Evolutionary conservation across 2,329 filamentous ascomycete genomes (phyloP), one percentile per base, ranked within the genome.

Genomic region (Hypoxylon sp.): DNA sequence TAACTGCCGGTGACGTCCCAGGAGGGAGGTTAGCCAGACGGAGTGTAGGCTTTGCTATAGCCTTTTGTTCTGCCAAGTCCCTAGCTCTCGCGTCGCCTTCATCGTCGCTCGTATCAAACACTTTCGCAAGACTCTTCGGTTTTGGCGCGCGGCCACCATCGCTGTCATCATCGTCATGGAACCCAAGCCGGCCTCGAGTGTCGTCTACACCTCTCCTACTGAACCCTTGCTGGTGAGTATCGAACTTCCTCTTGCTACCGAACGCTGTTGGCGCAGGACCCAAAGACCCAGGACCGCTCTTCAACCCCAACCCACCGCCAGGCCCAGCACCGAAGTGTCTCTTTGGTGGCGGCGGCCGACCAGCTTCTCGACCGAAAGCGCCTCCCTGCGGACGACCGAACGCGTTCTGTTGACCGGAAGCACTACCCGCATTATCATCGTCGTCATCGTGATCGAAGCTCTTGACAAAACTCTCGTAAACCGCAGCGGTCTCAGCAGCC

Each of bases 401-500:
- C 30, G 65, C 31, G 59, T 67, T 50, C 17, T 71, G 56, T n/a
- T 54, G 40, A 46, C 72, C 63, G 27, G 58, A 42, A 51, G 33
- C 71, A 68, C 35, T 68, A 70, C 46, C 73, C 66, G 66, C 51
- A 61, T 73, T 67, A 40, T 75, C 76, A 25, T 81, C 78, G 65
- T 86, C 84, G 27, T 87, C 86, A 40, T 90, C 88, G 68, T 87
- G 84, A 49, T 90, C 90, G 74, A 93, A 92, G 61, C 87, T 94
- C 80, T 95, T 95, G 63, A 96, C 89, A 73, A 97, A 97, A 72
- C 95, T 93, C 74, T 94, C 90, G 79, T 95, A 92, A 0, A 94
- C 93, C 25, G 93, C 94, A 22, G 92, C 93, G 6, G 93, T 97
- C 81, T 97, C 95, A 72, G 91, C 93, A 76, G 91, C 92, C 80